Conservation (phyloP, 805 yeast genomes). For the Debaryomyces hansenii region DNA sequence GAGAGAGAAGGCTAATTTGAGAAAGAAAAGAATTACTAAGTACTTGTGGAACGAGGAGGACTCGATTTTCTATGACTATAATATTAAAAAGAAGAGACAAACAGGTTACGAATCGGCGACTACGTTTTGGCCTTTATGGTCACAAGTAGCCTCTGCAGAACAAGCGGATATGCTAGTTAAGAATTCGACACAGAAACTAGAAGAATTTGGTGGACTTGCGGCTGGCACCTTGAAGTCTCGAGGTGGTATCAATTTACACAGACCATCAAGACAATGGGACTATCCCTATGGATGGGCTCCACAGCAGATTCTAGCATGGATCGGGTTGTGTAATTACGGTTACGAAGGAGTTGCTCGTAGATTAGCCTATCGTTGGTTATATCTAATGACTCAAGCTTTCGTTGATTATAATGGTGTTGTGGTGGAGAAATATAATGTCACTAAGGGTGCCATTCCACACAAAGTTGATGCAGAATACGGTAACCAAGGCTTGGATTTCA, state of each 20-base stretch:
- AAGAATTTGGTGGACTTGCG: slow-evolving; percentile 84
- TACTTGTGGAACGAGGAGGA: slow-evolving; percentile 83
- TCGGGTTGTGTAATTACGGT: slow-evolving; percentile 75
- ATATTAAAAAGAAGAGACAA: slow-evolving; percentile 55
- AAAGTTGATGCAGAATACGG: slow-evolving; percentile 95
- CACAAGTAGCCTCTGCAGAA: slow-evolving; percentile 59
- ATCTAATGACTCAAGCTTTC: slow-evolving; percentile 82
- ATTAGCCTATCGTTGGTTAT: slow-evolving; percentile 84
- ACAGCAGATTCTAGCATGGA: slow-evolving; percentile 94
- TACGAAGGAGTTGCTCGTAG: slow-evolving; percentile 63
- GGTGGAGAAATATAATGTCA: slow-evolving; percentile 92
- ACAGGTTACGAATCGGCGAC: slow-evolving; percentile 82
- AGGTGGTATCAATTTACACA: slow-evolving; percentile 63
- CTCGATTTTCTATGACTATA: slow-evolving; percentile 82
- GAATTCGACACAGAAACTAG: slow-evolving; percentile 65
- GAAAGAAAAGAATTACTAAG: slow-evolving; percentile 59
- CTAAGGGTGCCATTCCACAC: slow-evolving; percentile 80
- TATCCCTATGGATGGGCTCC: slow-evolving; percentile 99
- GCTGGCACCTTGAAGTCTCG: slow-evolving; percentile 78
- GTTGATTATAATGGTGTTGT: slow-evolving; percentile 93
- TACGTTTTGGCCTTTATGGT: slow-evolving; percentile 90
- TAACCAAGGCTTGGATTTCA: slow-evolving; percentile 89
- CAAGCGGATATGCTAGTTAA: slow-evolving; percentile 68
- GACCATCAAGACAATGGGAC: slow-evolving; percentile 97
- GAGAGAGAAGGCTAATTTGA: slow-evolving; percentile 53